These are phyloP conservation scores for Phyllosticta citrichinensis DNA, from an alignment of 2,329 filamentous ascomycete genomes.

Conservation along the genomic window DNA sequence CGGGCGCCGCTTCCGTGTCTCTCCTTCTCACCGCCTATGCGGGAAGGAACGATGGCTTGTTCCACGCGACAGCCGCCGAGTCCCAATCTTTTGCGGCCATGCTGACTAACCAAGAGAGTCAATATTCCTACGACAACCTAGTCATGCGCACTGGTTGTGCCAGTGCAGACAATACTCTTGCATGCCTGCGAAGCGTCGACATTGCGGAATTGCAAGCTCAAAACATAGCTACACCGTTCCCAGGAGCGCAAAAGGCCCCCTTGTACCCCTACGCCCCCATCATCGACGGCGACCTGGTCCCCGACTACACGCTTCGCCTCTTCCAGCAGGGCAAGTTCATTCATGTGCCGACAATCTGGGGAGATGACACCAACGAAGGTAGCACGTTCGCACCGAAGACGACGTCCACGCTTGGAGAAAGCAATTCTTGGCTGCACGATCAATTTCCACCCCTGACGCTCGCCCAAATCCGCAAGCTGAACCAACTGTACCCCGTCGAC, in stretches of 20 bases:
- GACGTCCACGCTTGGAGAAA: slow-evolving; percentile 38
- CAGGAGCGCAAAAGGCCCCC: slow-evolving; percentile 32
- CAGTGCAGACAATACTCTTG: slow-evolving; percentile 30
- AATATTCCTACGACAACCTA: slow-evolving; percentile 44
- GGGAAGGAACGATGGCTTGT: slow-evolving; percentile 38
- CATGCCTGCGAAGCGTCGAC: slow-evolving; percentile 40
- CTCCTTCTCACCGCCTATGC: slow-evolving; percentile 33
- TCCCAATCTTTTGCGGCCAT: slow-evolving; percentile 44
- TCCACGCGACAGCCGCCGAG: slow-evolving; percentile 44
- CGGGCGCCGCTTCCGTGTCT: slow-evolving; percentile 42
- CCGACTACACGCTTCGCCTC: slow-evolving; percentile 39
- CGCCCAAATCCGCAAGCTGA: slow-evolving; percentile 42
- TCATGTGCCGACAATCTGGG: slow-evolving; percentile 45
- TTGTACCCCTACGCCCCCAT: slow-evolving; percentile 43
- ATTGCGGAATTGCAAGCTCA: slow-evolving; percentile 34
- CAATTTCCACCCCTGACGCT: slow-evolving; percentile 49
- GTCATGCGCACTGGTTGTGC: slow-evolving; percentile 40
- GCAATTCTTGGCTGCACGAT: slow-evolving; percentile 46
- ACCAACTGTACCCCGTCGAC: slow-evolving; percentile 46
- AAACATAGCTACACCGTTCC: slow-evolving; percentile 38
- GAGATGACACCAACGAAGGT: slow-evolving; percentile 53
- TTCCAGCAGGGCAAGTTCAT: slow-evolving; percentile 41
- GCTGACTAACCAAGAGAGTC: slow-evolving; percentile 37
- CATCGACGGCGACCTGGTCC: slow-evolving; percentile 42
- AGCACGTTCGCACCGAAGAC: slow-evolving; percentile 48